phyloP scores from a whole-genome alignment of 2,329 filamentous ascomycete species.

The Hortaea werneckii region DNA sequence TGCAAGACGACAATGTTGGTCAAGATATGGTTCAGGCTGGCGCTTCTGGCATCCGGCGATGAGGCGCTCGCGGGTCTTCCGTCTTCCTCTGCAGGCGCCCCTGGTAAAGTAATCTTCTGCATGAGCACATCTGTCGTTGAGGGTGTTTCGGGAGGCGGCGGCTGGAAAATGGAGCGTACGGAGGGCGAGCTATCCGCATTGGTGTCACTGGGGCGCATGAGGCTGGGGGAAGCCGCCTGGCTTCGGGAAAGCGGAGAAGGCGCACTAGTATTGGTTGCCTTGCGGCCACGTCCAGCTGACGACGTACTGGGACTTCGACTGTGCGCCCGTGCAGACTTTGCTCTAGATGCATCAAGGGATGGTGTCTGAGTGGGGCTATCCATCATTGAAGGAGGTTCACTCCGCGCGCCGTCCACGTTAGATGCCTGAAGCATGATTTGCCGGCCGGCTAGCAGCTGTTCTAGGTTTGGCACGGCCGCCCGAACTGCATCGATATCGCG shows the following conservation, averaged over 20 bases:
- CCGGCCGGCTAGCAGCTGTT: conserved; percentile 38
- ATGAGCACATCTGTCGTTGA: conserved; percentile 26
- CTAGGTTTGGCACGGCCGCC: conserved; percentile 35
- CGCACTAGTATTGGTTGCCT: conserved; percentile 6
- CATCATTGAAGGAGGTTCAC: conserved; percentile 13
- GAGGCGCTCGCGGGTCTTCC: no score
- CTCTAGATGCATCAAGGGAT: conserved; percentile 6
- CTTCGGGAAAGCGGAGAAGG: conserved; percentile 6
- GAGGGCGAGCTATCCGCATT: not conserved
- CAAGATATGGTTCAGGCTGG: conserved; percentile 38
- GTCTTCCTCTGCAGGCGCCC: not conserved
- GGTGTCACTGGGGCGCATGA: conserved; percentile 2
- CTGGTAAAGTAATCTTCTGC: conserved; percentile 19
- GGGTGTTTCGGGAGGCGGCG: conserved; percentile 24
- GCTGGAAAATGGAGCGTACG: conserved; percentile 19
- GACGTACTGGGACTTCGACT: conserved; percentile 15
- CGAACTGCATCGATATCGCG: conserved; percentile 35
- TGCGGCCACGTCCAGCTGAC: conserved; percentile 8
- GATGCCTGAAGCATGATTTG: conserved; percentile 41
- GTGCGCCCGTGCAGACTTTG: conserved; percentile 5
- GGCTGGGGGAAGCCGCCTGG: conserved; percentile 5
- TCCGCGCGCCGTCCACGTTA: conserved; percentile 27
- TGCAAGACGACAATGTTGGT: conserved; percentile 42
- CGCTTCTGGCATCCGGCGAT: conserved; percentile 18
- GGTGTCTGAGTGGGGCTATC: conserved; percentile 8